A percentile compares a stretch with the other conserved stretches of the same genome.
Conservation (phyloP, 176 grass and related monocot species). For the Oryza glaberrima region DNA sequence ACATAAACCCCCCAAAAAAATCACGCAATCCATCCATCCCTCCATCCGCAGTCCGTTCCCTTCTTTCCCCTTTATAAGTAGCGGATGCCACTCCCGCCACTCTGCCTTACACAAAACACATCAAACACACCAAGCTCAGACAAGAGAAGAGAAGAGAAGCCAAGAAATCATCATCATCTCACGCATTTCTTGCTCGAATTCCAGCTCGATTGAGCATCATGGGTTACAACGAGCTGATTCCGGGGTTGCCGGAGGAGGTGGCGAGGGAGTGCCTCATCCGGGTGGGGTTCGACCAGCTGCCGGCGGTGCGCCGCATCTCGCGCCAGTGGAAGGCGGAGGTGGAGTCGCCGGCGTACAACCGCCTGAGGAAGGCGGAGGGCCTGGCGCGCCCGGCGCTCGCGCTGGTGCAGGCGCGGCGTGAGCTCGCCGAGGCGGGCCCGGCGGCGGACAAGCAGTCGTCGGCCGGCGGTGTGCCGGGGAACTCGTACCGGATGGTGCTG, state of each 20-base stretch:
- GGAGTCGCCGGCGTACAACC: conserved; percentile 57
- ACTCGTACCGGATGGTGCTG: conserved; percentile 56
- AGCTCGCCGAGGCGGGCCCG: background rate
- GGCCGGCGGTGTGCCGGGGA: conserved; percentile 16
- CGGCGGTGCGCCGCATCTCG: conserved; percentile 66
- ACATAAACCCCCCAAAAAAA: conserved; percentile 9
- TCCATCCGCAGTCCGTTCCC: conserved; percentile 5
- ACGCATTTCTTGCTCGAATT: background rate
- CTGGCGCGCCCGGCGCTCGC: conserved; percentile 42
- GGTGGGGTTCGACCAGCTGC: conserved; percentile 69
- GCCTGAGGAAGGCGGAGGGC: conserved; percentile 47
- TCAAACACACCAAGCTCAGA: conserved; percentile 5
- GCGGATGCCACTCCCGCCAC: conserved; percentile 16
- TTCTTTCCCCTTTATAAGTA: conserved; percentile 28
- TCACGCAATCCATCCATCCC: background rate
- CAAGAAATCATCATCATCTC: background rate
- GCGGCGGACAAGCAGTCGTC: conserved; percentile 27
- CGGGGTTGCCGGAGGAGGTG: conserved; percentile 77
- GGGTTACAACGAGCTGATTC: conserved; percentile 61
- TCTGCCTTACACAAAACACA: conserved; percentile 17
- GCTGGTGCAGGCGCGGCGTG: conserved; percentile 41
- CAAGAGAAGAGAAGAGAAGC: background rate
- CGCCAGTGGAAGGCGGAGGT: conserved; percentile 76
- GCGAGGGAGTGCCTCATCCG: conserved; percentile 93
- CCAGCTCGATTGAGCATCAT: conserved; percentile 26